Evolutionary conservation across 2,329 filamentous ascomycete genomes (phyloP).

Genomic region (Calonectria hawksworthii): DNA sequence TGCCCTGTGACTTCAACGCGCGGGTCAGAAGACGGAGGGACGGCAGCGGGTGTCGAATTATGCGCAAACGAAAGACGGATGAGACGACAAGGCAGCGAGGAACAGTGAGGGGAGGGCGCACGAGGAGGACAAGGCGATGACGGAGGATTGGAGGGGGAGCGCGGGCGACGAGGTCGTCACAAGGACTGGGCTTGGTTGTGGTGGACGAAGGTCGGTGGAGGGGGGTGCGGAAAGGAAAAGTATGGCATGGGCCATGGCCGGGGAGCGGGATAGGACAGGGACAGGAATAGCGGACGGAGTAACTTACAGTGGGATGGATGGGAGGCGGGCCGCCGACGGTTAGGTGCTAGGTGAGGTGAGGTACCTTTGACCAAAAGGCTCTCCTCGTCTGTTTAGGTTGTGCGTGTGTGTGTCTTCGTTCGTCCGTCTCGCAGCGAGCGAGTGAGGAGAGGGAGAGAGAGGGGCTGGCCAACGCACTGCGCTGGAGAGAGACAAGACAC

Average conservation of each 20-base stretch:
- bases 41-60: conserved; percentile 16
- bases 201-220: conserved; percentile 34
- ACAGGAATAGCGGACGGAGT: conserved; percentile 13
- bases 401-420: conserved; percentile 2
- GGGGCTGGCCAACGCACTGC: conserved; percentile 25
- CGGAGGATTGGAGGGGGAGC: conserved; percentile 41
- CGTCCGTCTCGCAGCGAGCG: conserved; percentile 1
- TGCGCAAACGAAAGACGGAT: conserved; percentile 23
- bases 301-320: conserved; percentile 27
- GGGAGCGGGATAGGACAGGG: conserved; percentile 18
- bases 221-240: conserved; percentile 33
- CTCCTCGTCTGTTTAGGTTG: conserved; percentile 8
- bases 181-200: conserved; percentile 39
- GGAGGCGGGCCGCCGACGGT: conserved; percentile 17
- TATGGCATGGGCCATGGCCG: conserved; percentile 28
- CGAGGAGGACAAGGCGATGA: conserved; percentile 36
- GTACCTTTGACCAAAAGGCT: conserved; percentile 2
- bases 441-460: conserved; percentile 19
- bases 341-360: conserved; percentile 5
- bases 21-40: conserved; percentile 29
- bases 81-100: conserved; percentile 18
- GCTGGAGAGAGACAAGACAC: conserved; percentile 17
- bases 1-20: conserved; percentile 30
- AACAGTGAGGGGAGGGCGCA: conserved; percentile 35
- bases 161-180: conserved; percentile 41